A percentile compares a stretch with the other conserved stretches of the same genome.
Evolutionary conservation across 2,329 filamentous ascomycete species (phyloP).

Genomic region (Colletotrichum siamense): DNA sequence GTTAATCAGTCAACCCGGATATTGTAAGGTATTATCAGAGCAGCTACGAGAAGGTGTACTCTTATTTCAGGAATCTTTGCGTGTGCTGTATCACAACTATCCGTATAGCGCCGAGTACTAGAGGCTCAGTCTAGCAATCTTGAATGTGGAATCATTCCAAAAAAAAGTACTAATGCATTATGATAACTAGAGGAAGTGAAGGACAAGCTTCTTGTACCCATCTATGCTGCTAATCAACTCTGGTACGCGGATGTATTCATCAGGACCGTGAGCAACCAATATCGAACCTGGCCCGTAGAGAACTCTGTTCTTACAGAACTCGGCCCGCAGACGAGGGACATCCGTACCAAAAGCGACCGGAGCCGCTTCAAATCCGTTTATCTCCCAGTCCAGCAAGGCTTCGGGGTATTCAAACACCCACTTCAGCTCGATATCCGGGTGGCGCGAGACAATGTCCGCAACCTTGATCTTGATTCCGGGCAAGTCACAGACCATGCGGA

Average conservation of each 20-base stretch:
- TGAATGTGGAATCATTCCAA: background rate
- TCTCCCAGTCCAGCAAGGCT: conserved; percentile 41
- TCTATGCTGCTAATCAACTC: conserved; percentile 43
- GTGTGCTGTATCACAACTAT: background rate
- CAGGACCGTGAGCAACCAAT: conserved; percentile 39
- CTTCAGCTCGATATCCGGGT: conserved; percentile 37
- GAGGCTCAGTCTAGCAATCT: background rate
- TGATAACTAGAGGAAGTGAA: conserved; percentile 11
- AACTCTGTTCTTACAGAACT: conserved; percentile 35
- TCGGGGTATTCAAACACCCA: conserved; percentile 42
- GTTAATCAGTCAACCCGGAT: background rate
- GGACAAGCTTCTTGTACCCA: conserved; percentile 38
- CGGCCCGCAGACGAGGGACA: conserved; percentile 37
- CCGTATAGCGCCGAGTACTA: background rate
- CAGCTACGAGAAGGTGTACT: background rate
- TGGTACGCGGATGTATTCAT: conserved; percentile 37
- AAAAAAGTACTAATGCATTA: background rate
- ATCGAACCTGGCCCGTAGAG: conserved; percentile 46
- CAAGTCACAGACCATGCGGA: conserved; percentile 41
- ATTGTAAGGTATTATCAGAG: background rate
- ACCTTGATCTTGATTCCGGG: conserved; percentile 37
- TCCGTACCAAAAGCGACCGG: conserved; percentile 45
- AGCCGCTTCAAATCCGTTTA: conserved; percentile 40
- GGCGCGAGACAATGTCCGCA: conserved; percentile 32
- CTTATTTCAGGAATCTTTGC: background rate